phyloP scores from a whole-genome alignment of 2,329 filamentous ascomycete genomes.

The Nothopassalora personata region DNA sequence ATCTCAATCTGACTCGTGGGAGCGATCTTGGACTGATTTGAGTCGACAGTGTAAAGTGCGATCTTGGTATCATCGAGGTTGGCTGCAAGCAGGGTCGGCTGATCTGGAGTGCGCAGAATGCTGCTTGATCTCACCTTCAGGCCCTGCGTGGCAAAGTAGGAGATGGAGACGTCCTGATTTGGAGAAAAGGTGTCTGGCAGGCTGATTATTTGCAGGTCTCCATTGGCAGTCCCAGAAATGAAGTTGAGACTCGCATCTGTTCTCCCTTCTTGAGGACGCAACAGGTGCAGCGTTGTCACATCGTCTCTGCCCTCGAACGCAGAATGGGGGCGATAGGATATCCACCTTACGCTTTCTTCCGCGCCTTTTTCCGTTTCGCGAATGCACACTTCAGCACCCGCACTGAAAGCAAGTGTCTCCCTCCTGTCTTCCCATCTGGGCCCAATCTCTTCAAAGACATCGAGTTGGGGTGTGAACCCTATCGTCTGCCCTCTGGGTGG shows the following conservation, averaged over 20 bases:
- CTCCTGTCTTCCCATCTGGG: slow-evolving; percentile 44
- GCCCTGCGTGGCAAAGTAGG: slow-evolving; percentile 43
- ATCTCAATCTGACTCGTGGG: slow-evolving; percentile 36
- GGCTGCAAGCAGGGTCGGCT: slow-evolving; percentile 44
- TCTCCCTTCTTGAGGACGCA: slow-evolving; percentile 32
- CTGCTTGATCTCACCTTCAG: slow-evolving; percentile 43
- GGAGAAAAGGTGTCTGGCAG: slow-evolving; percentile 18
- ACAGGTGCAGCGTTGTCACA: slow-evolving; percentile 52
- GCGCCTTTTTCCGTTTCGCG: slow-evolving; percentile 38
- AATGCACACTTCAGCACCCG: slow-evolving; percentile 52
- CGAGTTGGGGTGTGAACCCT: slow-evolving; percentile 50
- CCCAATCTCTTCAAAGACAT: slow-evolving; percentile 27
- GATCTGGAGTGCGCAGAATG: slow-evolving; percentile 14
- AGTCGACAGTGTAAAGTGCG: slow-evolving; percentile 29
- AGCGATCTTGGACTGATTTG: slow-evolving; percentile 24
- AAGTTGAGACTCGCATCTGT: slow-evolving; percentile 38
- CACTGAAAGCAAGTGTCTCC: slow-evolving; percentile 57
- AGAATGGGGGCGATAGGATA: slow-evolving; percentile 48
- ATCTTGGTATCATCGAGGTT: slow-evolving; percentile 43
- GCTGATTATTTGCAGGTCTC: slow-evolving; percentile 42
- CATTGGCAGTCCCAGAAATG: slow-evolving; percentile 53
- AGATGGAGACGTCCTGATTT: slow-evolving; percentile 25
- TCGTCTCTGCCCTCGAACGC: slow-evolving; percentile 53
- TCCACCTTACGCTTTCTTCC: slow-evolving; percentile 38
- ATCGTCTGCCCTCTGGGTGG: slow-evolving; percentile 48